These are phyloP conservation scores for Tolypocladium pustulatum DNA, from an alignment of 2,329 filamentous ascomycete species.

Conservation along the genomic window DNA sequence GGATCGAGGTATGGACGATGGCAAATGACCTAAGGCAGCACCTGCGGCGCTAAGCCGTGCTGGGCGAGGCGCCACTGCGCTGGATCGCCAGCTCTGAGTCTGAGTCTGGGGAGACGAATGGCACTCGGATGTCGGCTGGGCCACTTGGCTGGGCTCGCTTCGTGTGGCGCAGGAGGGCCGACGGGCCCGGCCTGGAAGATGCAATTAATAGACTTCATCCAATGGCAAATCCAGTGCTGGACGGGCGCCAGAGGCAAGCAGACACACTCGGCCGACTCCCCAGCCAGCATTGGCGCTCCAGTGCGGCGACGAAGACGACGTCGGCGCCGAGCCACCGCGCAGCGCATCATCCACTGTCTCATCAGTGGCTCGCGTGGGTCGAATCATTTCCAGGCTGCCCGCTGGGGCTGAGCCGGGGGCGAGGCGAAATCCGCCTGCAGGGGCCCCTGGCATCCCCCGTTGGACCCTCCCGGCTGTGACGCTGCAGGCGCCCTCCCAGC, in stretches of 20 bases:
- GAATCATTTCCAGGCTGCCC: not conserved
- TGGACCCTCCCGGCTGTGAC: not conserved
- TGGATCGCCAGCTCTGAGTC: not conserved
- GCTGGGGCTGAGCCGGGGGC: not conserved
- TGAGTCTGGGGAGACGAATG: not conserved
- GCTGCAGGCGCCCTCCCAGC: not conserved
- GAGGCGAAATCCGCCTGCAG: not conserved
- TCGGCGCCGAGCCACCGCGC: not conserved
- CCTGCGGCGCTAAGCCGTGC: not conserved
- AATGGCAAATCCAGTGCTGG: not conserved
- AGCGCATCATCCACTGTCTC: not conserved
- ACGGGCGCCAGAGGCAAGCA: not conserved
- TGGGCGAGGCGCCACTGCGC: not conserved
- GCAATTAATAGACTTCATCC: not conserved
- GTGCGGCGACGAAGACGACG: too few species aligned
- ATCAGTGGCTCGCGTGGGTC: not conserved
- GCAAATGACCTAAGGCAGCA: not conserved
- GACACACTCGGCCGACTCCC: not conserved
- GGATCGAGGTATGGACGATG: not conserved
- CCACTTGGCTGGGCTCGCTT: not conserved
- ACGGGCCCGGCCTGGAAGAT: not conserved
- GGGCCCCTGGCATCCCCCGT: not conserved
- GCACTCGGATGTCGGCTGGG: not conserved
- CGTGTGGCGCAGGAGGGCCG: not conserved
- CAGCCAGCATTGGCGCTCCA: not conserved